Percentiles rank a stretch among this genome's conserved stretches.
Conservation (phyloP, 768 basidiomycete genomes). For the Psilocybe tampanensis region DNA sequence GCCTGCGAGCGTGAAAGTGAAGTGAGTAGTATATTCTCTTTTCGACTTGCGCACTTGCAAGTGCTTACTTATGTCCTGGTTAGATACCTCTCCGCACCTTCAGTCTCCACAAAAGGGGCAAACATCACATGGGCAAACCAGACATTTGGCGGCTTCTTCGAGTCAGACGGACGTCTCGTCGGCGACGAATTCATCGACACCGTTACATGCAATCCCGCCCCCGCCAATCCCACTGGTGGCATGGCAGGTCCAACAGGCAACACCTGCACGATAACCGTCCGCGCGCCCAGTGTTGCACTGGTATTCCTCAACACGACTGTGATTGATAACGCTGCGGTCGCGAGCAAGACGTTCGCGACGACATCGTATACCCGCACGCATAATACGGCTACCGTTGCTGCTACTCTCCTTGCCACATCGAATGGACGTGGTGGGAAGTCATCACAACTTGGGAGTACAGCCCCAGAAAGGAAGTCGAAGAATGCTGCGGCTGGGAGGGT, state of each 20-base stretch:
- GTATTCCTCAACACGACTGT: slow-evolving; percentile 56
- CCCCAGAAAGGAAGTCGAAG: slow-evolving; percentile 25
- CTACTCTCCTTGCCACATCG: slow-evolving; percentile 56
- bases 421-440: slow-evolving; percentile 49
- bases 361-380: neutral
- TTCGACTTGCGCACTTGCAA: neutral
- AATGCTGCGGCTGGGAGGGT: neutral
- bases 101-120: slow-evolving; percentile 47
- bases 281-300: slow-evolving; percentile 71
- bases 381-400: slow-evolving; percentile 56
- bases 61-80: too few relatives aligned
- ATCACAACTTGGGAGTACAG: slow-evolving; percentile 36
- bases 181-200: slow-evolving; percentile 53
- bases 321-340: slow-evolving; percentile 51
- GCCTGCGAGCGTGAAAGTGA: slow-evolving; percentile 55
- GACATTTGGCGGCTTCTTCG: slow-evolving; percentile 59
- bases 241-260: slow-evolving; percentile 42
- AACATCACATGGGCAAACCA: slow-evolving; percentile 64
- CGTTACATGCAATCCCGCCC: slow-evolving; percentile 42
- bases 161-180: slow-evolving; percentile 62
- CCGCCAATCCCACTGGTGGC: neutral
- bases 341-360: slow-evolving; percentile 42
- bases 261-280: slow-evolving; percentile 58
- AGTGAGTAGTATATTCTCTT: slow-evolving; percentile 32
- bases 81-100: slow-evolving; percentile 10